Percentiles rank a stretch among this genome's conserved stretches.
These are phyloP conservation scores for Boletus edulis DNA, from an alignment of 768 basidiomycete genomes.

Conservation along the genomic window DNA sequence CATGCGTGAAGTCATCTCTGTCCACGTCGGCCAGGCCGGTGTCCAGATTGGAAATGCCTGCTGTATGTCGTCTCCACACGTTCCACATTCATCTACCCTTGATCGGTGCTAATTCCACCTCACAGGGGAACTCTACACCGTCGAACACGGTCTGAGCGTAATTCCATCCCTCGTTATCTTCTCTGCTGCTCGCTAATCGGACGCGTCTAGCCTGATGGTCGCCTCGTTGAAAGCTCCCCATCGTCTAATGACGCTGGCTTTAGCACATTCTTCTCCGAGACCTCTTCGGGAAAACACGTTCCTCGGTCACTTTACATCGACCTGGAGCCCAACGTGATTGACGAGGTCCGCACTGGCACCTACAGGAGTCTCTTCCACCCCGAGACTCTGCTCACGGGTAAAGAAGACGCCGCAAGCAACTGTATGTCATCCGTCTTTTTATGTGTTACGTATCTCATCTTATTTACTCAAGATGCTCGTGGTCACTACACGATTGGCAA, in stretches of 20 bases:
- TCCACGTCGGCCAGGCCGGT: conserved; percentile 99
- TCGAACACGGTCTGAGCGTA: conserved; percentile 97
- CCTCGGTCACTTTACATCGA: conserved; percentile 97
- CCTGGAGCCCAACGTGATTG: conserved; percentile 96
- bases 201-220: conserved; percentile 83
- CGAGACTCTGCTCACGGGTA: conserved; percentile 96
- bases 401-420: conserved; percentile 99
- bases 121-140: conserved; percentile 96
- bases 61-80: conserved; percentile 60
- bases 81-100: background rate
- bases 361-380: conserved; percentile 99
- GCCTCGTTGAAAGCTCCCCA: conserved; percentile 74
- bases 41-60: conserved; percentile 98
- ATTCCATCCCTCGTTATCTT: conserved; percentile 12
- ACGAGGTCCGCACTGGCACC: conserved; percentile 92
- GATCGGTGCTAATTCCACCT: conserved; percentile 22
- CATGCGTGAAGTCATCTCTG: conserved; percentile 97
- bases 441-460: background rate
- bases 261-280: conserved; percentile 99
- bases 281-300: conserved; percentile 92
- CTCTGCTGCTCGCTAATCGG: conserved; percentile 18
- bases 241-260: conserved; percentile 86
- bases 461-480: conserved; percentile 70
- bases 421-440: conserved; percentile 48
- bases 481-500: conserved; percentile 99